Evolutionary conservation across 176 grass and related monocot genomes (phyloP), one percentile per base, ranked within the genome.

Genomic region (Saccharum spontaneum): DNA sequence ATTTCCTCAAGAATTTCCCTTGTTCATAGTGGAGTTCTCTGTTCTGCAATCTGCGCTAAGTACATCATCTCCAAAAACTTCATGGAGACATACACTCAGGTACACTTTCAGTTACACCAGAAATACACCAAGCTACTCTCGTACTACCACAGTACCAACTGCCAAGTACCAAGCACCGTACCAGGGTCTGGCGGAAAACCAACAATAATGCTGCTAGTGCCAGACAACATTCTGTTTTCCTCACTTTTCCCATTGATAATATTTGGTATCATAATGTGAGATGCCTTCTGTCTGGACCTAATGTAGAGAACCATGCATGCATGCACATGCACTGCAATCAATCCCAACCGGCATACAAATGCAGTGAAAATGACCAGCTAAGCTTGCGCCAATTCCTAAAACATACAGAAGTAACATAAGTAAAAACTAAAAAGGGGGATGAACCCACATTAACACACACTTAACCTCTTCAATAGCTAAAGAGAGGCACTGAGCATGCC

Each of bases 321-420:
- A 57, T 52, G 52, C 52, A 76, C 78, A 84, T 36, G 31, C 81
- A 81, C 78, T 77, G 65, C 73, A 81, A 28, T 60, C 38, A 54
- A 61, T 40, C 50, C 62, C 62, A 31, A 62, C 63, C 54, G 5
- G 40, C 70, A 78, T 57, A 74, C 60, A 54, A 67, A 30, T 20
- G 69, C 30, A 48, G 48, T 30, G 14, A 86, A 86, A 87, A 83
- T 74, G 9, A 83, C 79, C 60, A 68, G 74, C 63, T 57, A 41
- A 39, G 34, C 65, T 52, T 38, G 50, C 43, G 28, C 69, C 26
- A 79, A 39, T 75, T 73, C 11, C 76, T 80, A 67, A 66, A 83
- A 67, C 45, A 71, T 36, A 38, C 9, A 36, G 7, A 87, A 24
- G 38, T 60, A 75, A 26, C 48, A 82, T 69, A 68, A 77, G 50